A percentile compares a stretch with the other conserved stretches of the same genome.
These are phyloP conservation scores for Pseudogymnoascus sp. DNA, from an alignment of 2,329 filamentous ascomycete genomes.

Conservation along the genomic window DNA sequence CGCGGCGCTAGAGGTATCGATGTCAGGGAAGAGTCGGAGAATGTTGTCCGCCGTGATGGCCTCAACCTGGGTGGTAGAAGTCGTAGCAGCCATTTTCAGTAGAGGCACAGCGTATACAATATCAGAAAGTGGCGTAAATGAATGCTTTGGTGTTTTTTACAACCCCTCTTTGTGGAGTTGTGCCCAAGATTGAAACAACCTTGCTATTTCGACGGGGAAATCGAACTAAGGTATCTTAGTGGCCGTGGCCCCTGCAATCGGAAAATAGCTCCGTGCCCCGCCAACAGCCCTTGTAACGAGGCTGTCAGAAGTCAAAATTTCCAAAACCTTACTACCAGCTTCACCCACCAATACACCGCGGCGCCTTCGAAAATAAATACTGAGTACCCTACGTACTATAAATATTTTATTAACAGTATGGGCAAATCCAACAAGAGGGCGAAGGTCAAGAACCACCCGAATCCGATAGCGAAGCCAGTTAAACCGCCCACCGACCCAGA, in stretches of 20 bases:
- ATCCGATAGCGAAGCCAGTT: constrained; percentile 50
- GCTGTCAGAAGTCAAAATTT: constrained; percentile 9
- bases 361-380: background rate
- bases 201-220: background rate
- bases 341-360: background rate
- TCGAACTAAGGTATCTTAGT: constrained; percentile 2
- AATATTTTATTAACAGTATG: constrained; percentile 35
- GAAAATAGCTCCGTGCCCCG: background rate
- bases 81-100: constrained; percentile 24
- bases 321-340: constrained; percentile 1
- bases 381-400: background rate
- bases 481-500: constrained; percentile 58
- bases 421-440: constrained; percentile 50
- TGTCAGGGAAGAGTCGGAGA: constrained; percentile 79
- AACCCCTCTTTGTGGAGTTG: constrained; percentile 3
- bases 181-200: constrained; percentile 5
- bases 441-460: constrained; percentile 42
- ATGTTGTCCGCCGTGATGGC: constrained; percentile 81
- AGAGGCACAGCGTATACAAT: background rate
- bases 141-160: background rate
- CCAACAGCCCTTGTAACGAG: constrained; percentile 2
- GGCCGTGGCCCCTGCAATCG: constrained; percentile 1
- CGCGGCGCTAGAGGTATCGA: constrained; percentile 61
- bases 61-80: constrained; percentile 42
- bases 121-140: background rate